Evolutionary conservation across 2,329 filamentous ascomycete species (phyloP).

Genomic region (Sphaceloma murrayae): DNA sequence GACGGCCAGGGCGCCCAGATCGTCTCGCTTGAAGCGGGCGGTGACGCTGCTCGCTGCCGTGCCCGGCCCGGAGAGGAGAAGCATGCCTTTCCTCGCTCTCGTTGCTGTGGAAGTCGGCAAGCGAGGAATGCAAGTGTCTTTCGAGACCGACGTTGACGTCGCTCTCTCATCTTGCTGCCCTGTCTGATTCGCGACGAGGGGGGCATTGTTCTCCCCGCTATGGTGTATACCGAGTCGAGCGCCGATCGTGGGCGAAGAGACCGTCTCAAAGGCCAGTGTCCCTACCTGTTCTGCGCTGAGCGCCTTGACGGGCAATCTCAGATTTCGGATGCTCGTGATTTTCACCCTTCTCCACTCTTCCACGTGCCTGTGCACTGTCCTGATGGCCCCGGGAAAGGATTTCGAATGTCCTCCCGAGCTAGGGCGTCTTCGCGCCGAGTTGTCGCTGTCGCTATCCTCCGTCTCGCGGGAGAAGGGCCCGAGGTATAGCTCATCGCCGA

Average conservation of each 20-base stretch:
- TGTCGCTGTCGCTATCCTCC: constrained; percentile 31
- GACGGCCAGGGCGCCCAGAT: constrained; percentile 53
- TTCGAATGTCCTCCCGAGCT: constrained; percentile 34
- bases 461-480: constrained; percentile 52
- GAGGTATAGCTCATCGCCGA: constrained; percentile 68
- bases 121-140: constrained; percentile 13
- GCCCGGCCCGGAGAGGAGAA: constrained; percentile 54
- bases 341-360: constrained; percentile 71
- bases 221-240: too few species aligned
- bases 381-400: constrained; percentile 43
- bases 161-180: too few species aligned
- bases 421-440: constrained; percentile 23
- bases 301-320: constrained; percentile 70
- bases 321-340: constrained; percentile 77
- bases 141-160: too few species aligned
- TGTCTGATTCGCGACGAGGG: too few species aligned
- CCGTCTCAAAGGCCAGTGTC: constrained; percentile 69
- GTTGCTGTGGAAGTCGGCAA: constrained; percentile 24
- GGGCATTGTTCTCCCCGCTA: too few species aligned
- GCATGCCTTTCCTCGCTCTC: constrained; percentile 66
- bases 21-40: constrained; percentile 58
- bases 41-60: constrained; percentile 43
- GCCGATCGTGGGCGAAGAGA: constrained; percentile 31
- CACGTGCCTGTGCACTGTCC: too few species aligned
- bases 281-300: constrained; percentile 77